These are phyloP conservation scores for Mortierella polycephala DNA, from an alignment of 371 early-diverging fungal genomes.

Conservation along the genomic window DNA sequence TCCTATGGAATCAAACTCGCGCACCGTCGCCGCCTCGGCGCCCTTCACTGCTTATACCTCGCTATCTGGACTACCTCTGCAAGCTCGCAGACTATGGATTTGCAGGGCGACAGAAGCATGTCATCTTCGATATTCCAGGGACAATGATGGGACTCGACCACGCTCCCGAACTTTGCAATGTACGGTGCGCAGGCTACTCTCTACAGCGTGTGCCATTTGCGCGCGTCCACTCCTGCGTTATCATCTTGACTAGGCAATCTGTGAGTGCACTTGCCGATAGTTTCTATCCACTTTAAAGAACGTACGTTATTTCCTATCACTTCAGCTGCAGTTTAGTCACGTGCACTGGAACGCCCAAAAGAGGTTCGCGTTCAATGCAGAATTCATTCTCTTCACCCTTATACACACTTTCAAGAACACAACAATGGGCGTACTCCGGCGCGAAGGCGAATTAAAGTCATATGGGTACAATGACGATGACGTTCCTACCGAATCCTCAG, in stretches of 20 bases:
- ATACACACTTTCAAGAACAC: neutral
- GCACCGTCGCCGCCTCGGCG: too few species aligned
- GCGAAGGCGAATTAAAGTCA: constrained; percentile 19
- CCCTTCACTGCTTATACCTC: too few species aligned
- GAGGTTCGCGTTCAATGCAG: too few species aligned
- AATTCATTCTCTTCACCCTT: neutral
- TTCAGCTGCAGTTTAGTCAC: neutral
- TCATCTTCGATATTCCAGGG: too few species aligned
- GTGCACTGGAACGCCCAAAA: too few species aligned
- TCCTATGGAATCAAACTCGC: too few species aligned
- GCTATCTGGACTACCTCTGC: too few species aligned
- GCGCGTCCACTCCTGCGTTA: too few species aligned
- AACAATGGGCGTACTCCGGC: constrained; percentile 45
- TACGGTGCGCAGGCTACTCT: constrained; percentile 21
- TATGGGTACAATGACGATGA: constrained; percentile 59
- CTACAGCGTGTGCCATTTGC: constrained; percentile 12
- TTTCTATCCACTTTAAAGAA: constrained; percentile 1
- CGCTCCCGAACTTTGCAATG: constrained; percentile 30
- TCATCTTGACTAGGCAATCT: constrained; percentile 25
- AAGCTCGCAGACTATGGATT: too few species aligned
- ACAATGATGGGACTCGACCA: constrained; percentile 27
- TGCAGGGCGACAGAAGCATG: neutral
- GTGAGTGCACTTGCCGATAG: constrained; percentile 21
- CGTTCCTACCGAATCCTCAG: constrained; percentile 63
- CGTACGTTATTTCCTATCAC: too few species aligned